Base-by-base conservation (phyloP, 2,329 filamentous ascomycete species). In the Thelonectria olida region DNA sequence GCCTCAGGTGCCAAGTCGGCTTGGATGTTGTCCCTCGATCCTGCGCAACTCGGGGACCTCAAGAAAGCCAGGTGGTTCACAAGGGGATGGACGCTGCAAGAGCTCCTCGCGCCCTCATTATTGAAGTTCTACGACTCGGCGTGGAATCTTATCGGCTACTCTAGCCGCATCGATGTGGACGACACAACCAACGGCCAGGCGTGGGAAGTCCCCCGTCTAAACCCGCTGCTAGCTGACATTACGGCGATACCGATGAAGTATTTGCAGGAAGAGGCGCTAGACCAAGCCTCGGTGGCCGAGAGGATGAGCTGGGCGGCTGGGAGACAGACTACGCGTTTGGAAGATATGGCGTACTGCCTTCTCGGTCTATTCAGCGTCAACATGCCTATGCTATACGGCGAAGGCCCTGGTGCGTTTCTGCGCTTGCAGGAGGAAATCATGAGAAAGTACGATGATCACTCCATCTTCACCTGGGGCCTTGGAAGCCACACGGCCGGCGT, bases 331-430 rank as follows among this genome's bases (percentile, higher is more conserved):
- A 41, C 41, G 22, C 39, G 53, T 7, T 7, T 36, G 13, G 58
- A 61, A 23, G 58, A 61, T 5, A 61, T 38, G 4, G 58, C 58
- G 1, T 61, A 61, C 23, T 61, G 58, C 3, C 47, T 61, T 5
- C 49, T 61, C 17, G 58, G 58, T 1, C 56, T 61, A 4, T 61
- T 61, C 7, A 53, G 49, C 12, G 42, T 61, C 20, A 61, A 57
- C 23, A 51, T 61, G 13, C 47, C 58, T 0, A 61, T 61, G 58
- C 39, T 61, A 6, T 61, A 61, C 23, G 58, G 53, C 4, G 58
- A 61, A 13, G 58, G 58, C 2, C 2, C 6, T 3, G 55, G 55
- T 5, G 58, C 58, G 3, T 61, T 61, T 31, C n/a, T 44, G 31
- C 44, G 58, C 5, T 4, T 61, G 2, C 58, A 61, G 13, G 58